Evolutionary conservation across 805 yeast genomes (phyloP).

Genomic region (Ogataea pilisensis): DNA sequence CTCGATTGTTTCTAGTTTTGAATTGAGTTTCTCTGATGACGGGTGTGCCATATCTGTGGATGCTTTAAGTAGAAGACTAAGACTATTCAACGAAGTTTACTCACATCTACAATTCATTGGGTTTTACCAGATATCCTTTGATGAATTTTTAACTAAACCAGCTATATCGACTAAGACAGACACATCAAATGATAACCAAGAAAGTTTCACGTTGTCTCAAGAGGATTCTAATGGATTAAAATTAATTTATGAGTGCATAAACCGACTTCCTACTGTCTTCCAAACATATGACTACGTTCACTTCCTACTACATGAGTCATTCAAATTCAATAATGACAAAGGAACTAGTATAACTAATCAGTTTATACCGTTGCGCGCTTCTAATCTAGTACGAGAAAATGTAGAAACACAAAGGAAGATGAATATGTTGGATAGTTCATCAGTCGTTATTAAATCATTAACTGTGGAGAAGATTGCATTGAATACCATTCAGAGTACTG

Average conservation of each 20-base stretch:
- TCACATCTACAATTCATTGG: slow-evolving; percentile 25
- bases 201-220: neutral
- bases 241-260: neutral
- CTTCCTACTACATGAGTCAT: slow-evolving; percentile 1
- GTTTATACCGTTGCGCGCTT: slow-evolving; percentile 3
- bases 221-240: neutral
- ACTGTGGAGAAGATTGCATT: slow-evolving; percentile 15
- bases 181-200: neutral
- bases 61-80: slow-evolving; percentile 7
- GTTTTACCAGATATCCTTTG: slow-evolving; percentile 12
- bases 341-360: neutral
- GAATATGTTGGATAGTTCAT: slow-evolving; percentile 1
- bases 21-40: slow-evolving; percentile 3
- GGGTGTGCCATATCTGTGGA: slow-evolving; percentile 1
- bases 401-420: neutral
- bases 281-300: neutral
- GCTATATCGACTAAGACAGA: too few species aligned
- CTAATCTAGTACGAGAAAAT: neutral
- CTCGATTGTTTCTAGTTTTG: slow-evolving; percentile 13
- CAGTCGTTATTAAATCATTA: slow-evolving; percentile 7
- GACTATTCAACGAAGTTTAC: slow-evolving; percentile 21
- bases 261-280: too few species aligned
- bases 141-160: neutral
- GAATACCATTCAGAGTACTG: slow-evolving; percentile 9
- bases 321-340: neutral